Base-by-base conservation (phyloP, 306 rosid species). In the Rosa multiflora region DNA sequence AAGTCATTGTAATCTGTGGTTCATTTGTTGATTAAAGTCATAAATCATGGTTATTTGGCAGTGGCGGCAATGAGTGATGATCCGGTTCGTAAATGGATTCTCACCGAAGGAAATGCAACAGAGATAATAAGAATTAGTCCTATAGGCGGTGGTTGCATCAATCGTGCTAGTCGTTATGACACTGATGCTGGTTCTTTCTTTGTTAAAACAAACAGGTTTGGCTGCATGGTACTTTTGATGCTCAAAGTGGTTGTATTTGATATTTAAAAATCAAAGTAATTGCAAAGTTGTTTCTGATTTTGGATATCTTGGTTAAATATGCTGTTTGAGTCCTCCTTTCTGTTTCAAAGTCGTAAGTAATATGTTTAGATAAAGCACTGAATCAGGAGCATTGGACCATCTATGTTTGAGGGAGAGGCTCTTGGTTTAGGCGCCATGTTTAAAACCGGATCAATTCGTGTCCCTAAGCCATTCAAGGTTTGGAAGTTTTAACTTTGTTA, bases 331-430 rank as follows among this genome's bases (percentile, higher is more conserved):
- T 47, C 42, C 14, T 81, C 44, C 52, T 8, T 55, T 40, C 73
- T 35, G 73, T 51, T 49, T 63, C 74, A 42, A 78, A 78, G 8
- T 10, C 23, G 29, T 42, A 52, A 64, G 49, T 67, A 48, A 75
- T 52, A 43, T 49, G 62, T 51, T 62, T 47, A 47, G 68, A 81
- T 83, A 67, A 83, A 90, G 82, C 62, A 81, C 64, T 88, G 75
- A 77, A 79, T 88, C 90, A 94, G 99, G 93, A 88, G 95, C 63
- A 91, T 94, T 55, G 99, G 97, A 76, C 88, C 95, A 42, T 88
- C 95, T 18, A 94, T 94, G 97, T 94, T 94, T 88, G 97, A 92
- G 83, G 99, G 89, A 35, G 99, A 94, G 86, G 97, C 97, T 72
- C 97, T 92, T 78, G 97, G 99, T 74, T 85, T 94, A 87, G 89